Conservation (phyloP, 2,329 filamentous ascomycete species). For the Pseudocercospora macadamiae region DNA sequence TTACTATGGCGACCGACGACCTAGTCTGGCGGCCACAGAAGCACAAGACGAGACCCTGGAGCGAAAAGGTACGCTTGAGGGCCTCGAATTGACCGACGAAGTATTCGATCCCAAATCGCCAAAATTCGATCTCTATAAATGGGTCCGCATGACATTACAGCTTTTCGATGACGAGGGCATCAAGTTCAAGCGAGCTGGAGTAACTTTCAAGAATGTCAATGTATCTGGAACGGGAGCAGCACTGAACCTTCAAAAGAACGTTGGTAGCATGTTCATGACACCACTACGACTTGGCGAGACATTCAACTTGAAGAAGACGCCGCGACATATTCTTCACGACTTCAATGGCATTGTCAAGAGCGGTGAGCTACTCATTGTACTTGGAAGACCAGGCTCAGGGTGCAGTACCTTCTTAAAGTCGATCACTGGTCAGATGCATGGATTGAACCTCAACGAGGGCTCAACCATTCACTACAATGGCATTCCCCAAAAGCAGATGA, state of each 20-base stretch:
- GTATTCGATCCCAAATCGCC: constrained; percentile 56
- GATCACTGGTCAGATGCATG: constrained; percentile 62
- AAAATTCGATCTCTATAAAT: constrained; percentile 59
- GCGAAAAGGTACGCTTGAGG: constrained; percentile 36
- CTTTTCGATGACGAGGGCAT: constrained; percentile 60
- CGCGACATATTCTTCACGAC: constrained; percentile 59
- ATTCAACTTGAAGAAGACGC: constrained; percentile 53
- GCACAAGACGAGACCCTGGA: constrained; percentile 25
- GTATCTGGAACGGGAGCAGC: constrained; percentile 69
- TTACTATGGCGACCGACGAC: constrained; percentile 20
- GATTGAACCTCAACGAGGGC: constrained; percentile 55
- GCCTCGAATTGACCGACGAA: constrained; percentile 50
- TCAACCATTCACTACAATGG: constrained; percentile 66
- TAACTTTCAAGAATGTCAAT: constrained; percentile 67
- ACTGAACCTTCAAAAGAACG: constrained; percentile 69
- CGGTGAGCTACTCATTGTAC: constrained; percentile 53
- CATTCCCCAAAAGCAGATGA: constrained; percentile 46
- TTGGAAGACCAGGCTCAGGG: constrained; percentile 58
- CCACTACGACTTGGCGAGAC: constrained; percentile 62
- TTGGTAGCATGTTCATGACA: constrained; percentile 60
- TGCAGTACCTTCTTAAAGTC: constrained; percentile 68
- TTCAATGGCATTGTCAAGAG: constrained; percentile 58
- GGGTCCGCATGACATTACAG: constrained; percentile 53
- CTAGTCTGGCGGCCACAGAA: constrained; percentile 11
- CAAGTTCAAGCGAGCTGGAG: constrained; percentile 57